These are phyloP conservation scores for Gypsophila paniculata DNA, from an alignment of 179 eudicot species.

Conservation along the genomic window DNA sequence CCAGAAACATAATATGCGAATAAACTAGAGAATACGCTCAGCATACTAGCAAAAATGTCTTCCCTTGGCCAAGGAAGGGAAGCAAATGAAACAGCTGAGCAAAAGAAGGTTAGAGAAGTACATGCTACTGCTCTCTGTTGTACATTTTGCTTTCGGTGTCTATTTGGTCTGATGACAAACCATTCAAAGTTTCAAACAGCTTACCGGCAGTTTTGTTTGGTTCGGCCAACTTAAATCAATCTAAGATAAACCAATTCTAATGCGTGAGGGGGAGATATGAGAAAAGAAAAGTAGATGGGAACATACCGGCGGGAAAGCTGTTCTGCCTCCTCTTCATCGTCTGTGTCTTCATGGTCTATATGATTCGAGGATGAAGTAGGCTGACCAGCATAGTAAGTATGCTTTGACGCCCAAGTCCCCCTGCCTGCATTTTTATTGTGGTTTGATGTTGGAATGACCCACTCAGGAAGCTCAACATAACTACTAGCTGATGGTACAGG, in stretches of 20 bases:
- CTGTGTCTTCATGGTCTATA: conserved; percentile 41
- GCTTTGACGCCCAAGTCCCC: conserved; percentile 40
- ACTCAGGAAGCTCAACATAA: conserved; percentile 30
- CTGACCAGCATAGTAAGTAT: conserved; percentile 20
- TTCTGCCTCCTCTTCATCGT: conserved; percentile 78
- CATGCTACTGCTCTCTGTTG: not conserved
- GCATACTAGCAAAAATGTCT: not conserved
- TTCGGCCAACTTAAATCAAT: not conserved
- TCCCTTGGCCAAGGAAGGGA: not conserved
- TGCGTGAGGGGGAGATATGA: not conserved
- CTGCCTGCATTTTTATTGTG: conserved; percentile 26
- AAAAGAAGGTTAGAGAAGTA: not conserved
- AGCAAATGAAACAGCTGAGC: no score
- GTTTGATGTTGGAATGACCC: conserved; percentile 34
- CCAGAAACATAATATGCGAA: not conserved
- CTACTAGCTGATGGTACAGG: conserved; percentile 20
- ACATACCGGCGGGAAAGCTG: conserved; percentile 82
- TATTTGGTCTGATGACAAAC: not conserved
- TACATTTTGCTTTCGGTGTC: not conserved
- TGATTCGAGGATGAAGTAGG: conserved; percentile 24
- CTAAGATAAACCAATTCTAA: not conserved
- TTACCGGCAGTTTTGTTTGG: not conserved
- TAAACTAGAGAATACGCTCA: not conserved
- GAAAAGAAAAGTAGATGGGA: not conserved
- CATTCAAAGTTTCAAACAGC: not conserved